Evolutionary conservation across 208 protist genomes (phyloP).

Genomic region (Herpetomonas tarakana): DNA sequence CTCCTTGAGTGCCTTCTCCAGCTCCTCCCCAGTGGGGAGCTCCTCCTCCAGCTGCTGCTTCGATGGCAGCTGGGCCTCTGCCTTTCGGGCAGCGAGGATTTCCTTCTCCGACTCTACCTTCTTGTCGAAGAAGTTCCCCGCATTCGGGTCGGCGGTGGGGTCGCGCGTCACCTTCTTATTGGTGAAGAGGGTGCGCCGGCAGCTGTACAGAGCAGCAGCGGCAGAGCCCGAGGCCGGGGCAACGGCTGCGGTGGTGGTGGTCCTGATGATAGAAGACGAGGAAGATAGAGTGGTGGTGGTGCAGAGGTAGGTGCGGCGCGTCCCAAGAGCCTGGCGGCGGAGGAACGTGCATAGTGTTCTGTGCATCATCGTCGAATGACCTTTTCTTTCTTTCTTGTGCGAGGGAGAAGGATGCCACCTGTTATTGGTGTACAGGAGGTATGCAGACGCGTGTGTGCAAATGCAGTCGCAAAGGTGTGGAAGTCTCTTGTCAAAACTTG

Average conservation of each 20-base stretch:
- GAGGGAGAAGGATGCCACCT: too few relatives aligned
- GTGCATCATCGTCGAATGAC: slow-evolving; percentile 1
- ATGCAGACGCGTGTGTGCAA: too few relatives aligned
- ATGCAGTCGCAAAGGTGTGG: too few relatives aligned
- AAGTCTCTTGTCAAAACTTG: too few relatives aligned
- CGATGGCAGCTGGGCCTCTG: slow-evolving; percentile 40
- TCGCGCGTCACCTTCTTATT: slow-evolving; percentile 28
- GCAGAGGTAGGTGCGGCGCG: too few relatives aligned
- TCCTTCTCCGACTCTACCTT: slow-evolving; percentile 19
- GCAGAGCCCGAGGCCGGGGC: background rate
- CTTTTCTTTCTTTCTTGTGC: too few relatives aligned
- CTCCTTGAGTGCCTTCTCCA: slow-evolving; percentile 36
- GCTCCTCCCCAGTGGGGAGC: slow-evolving; percentile 49
- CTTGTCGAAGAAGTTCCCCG: slow-evolving; percentile 23
- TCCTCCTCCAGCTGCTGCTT: slow-evolving; percentile 61
- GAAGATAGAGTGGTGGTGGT: too few relatives aligned
- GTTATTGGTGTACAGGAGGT: too few relatives aligned
- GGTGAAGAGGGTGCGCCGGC: slow-evolving; percentile 17
- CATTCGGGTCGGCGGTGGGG: slow-evolving; percentile 24
- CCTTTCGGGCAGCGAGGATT: slow-evolving; percentile 12
- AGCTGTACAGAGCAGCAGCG: background rate
- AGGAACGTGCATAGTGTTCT: background rate
- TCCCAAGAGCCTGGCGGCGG: background rate
- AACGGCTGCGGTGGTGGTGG: background rate
- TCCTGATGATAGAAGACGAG: too few relatives aligned